These are phyloP conservation scores for Metschnikowia sp. DNA, from an alignment of 805 yeast genomes.

Conservation along the genomic window DNA sequence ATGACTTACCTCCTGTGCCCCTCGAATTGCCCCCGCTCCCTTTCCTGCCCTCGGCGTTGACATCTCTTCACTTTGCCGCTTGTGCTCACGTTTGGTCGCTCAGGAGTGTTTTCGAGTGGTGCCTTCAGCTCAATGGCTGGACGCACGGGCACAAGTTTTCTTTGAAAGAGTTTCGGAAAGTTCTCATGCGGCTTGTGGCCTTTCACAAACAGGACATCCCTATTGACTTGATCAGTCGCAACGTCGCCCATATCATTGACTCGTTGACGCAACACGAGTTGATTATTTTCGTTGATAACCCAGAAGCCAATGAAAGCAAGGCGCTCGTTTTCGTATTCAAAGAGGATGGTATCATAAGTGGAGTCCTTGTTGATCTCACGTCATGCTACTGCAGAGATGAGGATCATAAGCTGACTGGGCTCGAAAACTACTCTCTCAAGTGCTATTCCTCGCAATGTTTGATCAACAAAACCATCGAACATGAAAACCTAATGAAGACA, in stretches of 20 bases:
- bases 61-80: slow-evolving; percentile 45
- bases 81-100: slow-evolving; percentile 48
- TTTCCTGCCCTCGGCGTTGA: slow-evolving; percentile 48
- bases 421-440: slow-evolving; percentile 4
- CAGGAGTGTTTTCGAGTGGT: slow-evolving; percentile 53
- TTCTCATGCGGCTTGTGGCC: slow-evolving; percentile 49
- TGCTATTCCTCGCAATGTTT: slow-evolving; percentile 36
- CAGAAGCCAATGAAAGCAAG: not conserved
- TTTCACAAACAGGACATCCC: slow-evolving; percentile 49
- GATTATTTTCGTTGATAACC: not conserved
- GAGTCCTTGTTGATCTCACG: slow-evolving; percentile 44
- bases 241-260: slow-evolving; percentile 47
- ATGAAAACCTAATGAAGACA: slow-evolving; percentile 16
- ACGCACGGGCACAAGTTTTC: slow-evolving; percentile 49
- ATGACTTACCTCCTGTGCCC: slow-evolving; percentile 42
- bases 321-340: slow-evolving; percentile 1
- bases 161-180: slow-evolving; percentile 49
- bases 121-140: slow-evolving; percentile 50
- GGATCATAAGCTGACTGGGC: slow-evolving; percentile 9
- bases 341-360: slow-evolving; percentile 25
- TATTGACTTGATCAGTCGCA: slow-evolving; percentile 47
- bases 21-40: slow-evolving; percentile 54
- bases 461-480: slow-evolving; percentile 21
- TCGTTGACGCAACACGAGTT: slow-evolving; percentile 43
- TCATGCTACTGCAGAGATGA: slow-evolving; percentile 41